Evolutionary conservation across 148 eudicot species (phyloP), one percentile per base, ranked within the genome.

Genomic region (Camellia sinensis): DNA sequence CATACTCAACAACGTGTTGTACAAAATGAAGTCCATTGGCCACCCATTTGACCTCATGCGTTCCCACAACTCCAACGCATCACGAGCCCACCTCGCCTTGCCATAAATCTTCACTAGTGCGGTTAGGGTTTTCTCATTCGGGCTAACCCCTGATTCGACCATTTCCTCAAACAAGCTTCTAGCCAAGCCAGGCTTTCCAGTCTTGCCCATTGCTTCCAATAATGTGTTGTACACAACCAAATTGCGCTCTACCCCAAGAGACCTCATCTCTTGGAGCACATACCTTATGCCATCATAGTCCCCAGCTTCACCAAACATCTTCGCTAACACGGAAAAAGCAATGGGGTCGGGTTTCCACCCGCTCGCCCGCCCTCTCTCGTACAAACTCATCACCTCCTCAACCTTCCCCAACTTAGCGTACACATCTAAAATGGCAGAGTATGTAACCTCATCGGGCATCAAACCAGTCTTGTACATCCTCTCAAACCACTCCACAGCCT

Each of bases 401-500:
- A 91, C 91, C 76, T 90, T 94, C 57, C 98, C 94, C 75, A 90
- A 78, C 78, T 91, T 90, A 1, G 97, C 98, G 92, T 94, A 97
- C 74, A 97, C 99, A 88, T 94, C 99, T 14, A 97, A 79, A 80
- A 94, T 84, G 53, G 94, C 97, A 13, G 98, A 97, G 64, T 97
- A 97, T 46, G 99, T 97, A 19, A 97, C 98, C 90, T 94, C 98
- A 88, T 97, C 99, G 54, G 99, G 99, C 95, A 92, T 92, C 71
- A 97, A 79, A 1, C 97, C 97, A 37, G 98, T 92, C 75, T 91
- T 92, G 78, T 97, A 97, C 97, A 97, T 97, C 89, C 92, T 91
- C 90, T 97, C 99, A 84, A 97, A 97, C 99, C 99, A 97, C 75
- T 92, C 97, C 79, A 94, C 90, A 11, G 99, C 99, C 85, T 97